Evolutionary conservation across 441 rosid species (phyloP).

Genomic region (Populus hybrid): DNA sequence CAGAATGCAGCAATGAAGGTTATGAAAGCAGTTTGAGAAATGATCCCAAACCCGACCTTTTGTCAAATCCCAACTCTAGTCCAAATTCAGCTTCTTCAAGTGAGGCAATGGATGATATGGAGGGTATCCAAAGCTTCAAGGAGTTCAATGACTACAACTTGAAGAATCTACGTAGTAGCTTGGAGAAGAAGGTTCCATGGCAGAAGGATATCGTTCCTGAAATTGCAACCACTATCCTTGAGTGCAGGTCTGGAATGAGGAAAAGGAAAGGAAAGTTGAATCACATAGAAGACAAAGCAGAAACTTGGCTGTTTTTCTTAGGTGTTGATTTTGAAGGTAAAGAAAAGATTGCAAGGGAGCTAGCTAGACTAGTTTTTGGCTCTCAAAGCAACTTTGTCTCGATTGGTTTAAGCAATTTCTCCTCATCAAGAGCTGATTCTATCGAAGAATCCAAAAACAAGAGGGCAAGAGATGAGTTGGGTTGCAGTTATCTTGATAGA

Average conservation of each 20-base stretch:
- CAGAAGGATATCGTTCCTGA: slow-evolving; percentile 48
- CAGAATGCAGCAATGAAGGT: slow-evolving; percentile 26
- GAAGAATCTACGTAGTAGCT: slow-evolving; percentile 38
- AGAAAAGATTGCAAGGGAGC: slow-evolving; percentile 49
- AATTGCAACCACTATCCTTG: slow-evolving; percentile 44
- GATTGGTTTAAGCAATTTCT: slow-evolving; percentile 33
- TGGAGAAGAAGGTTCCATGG: slow-evolving; percentile 57
- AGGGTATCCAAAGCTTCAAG: slow-evolving; percentile 44
- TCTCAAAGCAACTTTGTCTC: slow-evolving; percentile 44
- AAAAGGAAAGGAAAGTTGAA: slow-evolving; percentile 18
- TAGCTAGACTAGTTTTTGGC: slow-evolving; percentile 55
- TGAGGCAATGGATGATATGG: slow-evolving; percentile 42
- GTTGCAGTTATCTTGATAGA: slow-evolving; percentile 34
- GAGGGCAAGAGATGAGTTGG: slow-evolving; percentile 38
- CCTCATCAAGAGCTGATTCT: slow-evolving; percentile 25
- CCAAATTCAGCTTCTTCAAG: slow-evolving; percentile 83
- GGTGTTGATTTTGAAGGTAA: slow-evolving; percentile 51
- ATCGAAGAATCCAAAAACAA: slow-evolving; percentile 33
- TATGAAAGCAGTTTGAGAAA: slow-evolving; percentile 24
- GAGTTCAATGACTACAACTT: slow-evolving; percentile 42
- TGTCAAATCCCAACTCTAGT: slow-evolving; percentile 72
- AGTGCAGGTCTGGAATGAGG: slow-evolving; percentile 47
- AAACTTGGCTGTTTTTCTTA: slow-evolving; percentile 55
- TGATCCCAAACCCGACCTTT: slow-evolving; percentile 51
- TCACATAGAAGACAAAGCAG: slow-evolving; percentile 32